Evolutionary conservation across 768 basidiomycete species (phyloP).

Genomic region (Podaxis sp.): DNA sequence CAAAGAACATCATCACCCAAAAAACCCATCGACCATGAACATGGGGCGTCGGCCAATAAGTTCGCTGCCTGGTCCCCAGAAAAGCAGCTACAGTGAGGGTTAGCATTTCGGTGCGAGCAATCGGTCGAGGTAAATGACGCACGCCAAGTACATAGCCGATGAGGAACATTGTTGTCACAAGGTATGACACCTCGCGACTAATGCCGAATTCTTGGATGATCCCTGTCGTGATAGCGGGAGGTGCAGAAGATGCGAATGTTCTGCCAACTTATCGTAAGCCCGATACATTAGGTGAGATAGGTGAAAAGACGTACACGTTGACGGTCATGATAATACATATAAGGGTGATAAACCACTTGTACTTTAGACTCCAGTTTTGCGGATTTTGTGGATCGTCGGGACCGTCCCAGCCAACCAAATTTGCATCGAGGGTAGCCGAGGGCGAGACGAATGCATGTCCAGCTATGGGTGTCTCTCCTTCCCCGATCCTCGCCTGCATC

Average conservation of each 20-base stretch:
- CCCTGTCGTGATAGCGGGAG: conserved; percentile 35
- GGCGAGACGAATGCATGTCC: neutral
- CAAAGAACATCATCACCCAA: conserved; percentile 70
- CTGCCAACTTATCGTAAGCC: conserved; percentile 26
- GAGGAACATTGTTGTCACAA: no score
- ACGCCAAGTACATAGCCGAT: no score
- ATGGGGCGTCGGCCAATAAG: conserved; percentile 53
- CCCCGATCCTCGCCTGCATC: neutral
- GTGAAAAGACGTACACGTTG: conserved; percentile 46
- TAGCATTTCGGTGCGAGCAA: neutral
- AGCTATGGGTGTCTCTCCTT: neutral
- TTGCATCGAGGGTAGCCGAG: conserved; percentile 28
- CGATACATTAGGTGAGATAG: neutral
- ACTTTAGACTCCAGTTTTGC: conserved; percentile 46
- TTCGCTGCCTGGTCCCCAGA: conserved; percentile 66
- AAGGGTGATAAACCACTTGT: conserved; percentile 50
- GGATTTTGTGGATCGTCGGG: conserved; percentile 56
- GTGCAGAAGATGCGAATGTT: conserved; percentile 62
- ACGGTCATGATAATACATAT: conserved; percentile 48
- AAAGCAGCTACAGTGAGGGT: conserved; percentile 36
- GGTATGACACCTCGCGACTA: no score
- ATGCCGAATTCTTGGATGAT: conserved; percentile 42
- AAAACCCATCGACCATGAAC: conserved; percentile 62
- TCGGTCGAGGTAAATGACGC: no score
- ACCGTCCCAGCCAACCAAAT: conserved; percentile 53